Conservation (phyloP, 257 asterid species). For the Cruciata laevipes region DNA sequence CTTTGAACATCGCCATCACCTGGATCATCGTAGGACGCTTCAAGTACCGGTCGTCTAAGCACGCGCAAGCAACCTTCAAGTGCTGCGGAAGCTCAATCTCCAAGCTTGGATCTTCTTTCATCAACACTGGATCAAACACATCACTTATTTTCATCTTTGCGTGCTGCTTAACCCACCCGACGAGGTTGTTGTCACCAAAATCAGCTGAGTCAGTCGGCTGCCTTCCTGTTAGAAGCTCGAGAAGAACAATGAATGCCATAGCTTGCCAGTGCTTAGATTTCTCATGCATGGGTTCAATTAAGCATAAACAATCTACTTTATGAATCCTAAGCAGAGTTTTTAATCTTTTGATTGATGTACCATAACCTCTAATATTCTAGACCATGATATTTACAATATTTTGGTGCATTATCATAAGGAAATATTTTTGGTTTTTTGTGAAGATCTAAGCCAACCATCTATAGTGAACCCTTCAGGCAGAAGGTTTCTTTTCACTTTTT, state of each 20-base stretch:
- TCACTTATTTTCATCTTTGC: conserved; percentile 57
- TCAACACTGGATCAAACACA: conserved; percentile 54
- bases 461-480: too few species aligned
- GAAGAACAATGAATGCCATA: conserved; percentile 82
- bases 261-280: too few species aligned
- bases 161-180: conserved; percentile 85
- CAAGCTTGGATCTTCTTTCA: conserved; percentile 64
- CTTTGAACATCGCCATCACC: conserved; percentile 81
- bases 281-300: too few species aligned
- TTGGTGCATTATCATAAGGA: too few species aligned
- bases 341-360: too few species aligned
- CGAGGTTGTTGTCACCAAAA: conserved; percentile 88
- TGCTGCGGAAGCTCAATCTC: conserved; percentile 75
- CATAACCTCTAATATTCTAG: too few species aligned
- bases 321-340: too few species aligned
- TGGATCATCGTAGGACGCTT: conserved; percentile 84
- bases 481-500: too few species aligned
- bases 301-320: too few species aligned
- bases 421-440: too few species aligned
- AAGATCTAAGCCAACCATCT: too few species aligned
- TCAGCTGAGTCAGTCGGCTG: conserved; percentile 83
- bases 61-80: conserved; percentile 63
- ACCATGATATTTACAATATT: too few species aligned
- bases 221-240: conserved; percentile 81
- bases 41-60: conserved; percentile 78